These are phyloP conservation scores for Lodderomyces theae DNA, from an alignment of 1,139 yeast genomes.

Conservation along the genomic window DNA sequence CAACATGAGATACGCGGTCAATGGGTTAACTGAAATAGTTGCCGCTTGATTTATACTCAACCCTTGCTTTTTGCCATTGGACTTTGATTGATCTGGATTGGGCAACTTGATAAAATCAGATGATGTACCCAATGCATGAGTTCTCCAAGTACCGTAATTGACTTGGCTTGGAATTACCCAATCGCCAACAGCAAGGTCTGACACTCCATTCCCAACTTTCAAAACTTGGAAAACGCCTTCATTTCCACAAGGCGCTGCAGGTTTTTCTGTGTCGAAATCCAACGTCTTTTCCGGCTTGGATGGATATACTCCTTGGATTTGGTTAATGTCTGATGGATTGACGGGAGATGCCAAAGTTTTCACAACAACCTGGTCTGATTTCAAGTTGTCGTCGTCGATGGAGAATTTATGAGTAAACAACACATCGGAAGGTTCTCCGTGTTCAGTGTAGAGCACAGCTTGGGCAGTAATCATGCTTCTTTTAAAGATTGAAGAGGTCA, in stretches of 20 bases:
- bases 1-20: constrained; percentile 89
- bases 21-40: constrained; percentile 86
- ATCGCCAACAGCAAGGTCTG: constrained; percentile 63
- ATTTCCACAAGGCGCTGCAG: constrained; percentile 46
- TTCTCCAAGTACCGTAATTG: constrained; percentile 94
- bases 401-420: constrained; percentile 51
- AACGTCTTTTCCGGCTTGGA: constrained; percentile 34
- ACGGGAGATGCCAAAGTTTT: constrained; percentile 82
- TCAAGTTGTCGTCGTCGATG: constrained; percentile 44
- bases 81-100: constrained; percentile 35
- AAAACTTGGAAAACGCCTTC: constrained; percentile 90
- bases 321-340: constrained; percentile 45
- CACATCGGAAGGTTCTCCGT: constrained; percentile 61
- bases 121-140: constrained; percentile 62
- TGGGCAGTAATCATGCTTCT: constrained; percentile 52
- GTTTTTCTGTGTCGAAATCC: constrained; percentile 30
- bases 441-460: constrained; percentile 54
- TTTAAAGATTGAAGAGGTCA: constrained; percentile 5
- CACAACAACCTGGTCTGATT: constrained; percentile 48
- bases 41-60: constrained; percentile 71
- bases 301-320: constrained; percentile 42
- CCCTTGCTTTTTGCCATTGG: constrained; percentile 36
- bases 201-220: constrained; percentile 60
- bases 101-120: constrained; percentile 54
- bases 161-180: constrained; percentile 88